Evolutionary conservation across 768 basidiomycete species (phyloP), one percentile per base, ranked within the genome.

Genomic region (Leccinum ochraceum): DNA sequence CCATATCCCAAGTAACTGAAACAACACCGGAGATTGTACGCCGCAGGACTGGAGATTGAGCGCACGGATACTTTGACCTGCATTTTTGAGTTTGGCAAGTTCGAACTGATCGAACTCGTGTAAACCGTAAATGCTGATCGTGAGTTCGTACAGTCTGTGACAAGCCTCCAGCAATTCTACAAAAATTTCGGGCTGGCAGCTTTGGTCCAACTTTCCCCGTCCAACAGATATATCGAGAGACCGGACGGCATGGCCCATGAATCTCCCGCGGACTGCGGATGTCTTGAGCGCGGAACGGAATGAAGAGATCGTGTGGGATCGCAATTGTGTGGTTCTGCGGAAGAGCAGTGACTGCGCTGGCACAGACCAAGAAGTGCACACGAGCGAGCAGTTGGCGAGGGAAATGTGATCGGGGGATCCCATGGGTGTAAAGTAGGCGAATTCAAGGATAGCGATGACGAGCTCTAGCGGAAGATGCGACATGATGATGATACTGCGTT

Each of bases 1-100:
- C 70, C 79, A 78, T 42, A 79, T 69, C 0, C 62, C 64, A 20
- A 82, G 66, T 0, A 82, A 68, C 54, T 81, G 76, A 54, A 78
- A 82, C 6, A 80, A 62, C 22, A 80, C 67, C 16, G 79, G 78
- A 6, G 80, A 79, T 65, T 80, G 78, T 1, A 78, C 68, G 49
- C 78, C 76, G 57, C 75, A 79, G 0, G 60, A 49, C 13, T 67
- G 57, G 24, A 81, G 58, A 32, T 63, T 67, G 54, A 80, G 64
- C 0, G 78, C 73, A 24, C 76, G 71, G 53, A 80, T 66, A 20
- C 61, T 54, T 39, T 63, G 63, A 0, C 73, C 69, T 3, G 57
- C 57, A 16, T 65, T 44, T 17, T 63, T 58, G n/a, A 78, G 66
- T 7, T 67, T 65, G 44, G 63, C 54, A 9, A 79, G 71, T 1